Conservation (phyloP, 1,284 basidiomycete genomes). For the Leccinum variabile region DNA sequence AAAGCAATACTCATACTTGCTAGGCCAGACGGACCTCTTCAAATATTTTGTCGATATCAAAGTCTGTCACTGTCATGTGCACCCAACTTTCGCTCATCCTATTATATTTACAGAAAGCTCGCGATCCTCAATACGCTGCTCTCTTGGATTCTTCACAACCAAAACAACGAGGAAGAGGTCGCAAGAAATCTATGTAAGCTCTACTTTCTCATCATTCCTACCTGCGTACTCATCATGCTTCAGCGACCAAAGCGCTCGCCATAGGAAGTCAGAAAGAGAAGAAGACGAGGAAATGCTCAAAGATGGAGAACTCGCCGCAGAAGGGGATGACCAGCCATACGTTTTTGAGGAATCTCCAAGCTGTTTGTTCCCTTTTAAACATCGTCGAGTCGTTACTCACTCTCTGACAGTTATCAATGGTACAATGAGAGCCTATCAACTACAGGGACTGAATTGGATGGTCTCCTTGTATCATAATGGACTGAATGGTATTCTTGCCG, state of each 20-base stretch:
- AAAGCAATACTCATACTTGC: slow-evolving; percentile 91
- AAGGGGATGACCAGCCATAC: slow-evolving; percentile 82
- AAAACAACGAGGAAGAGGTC: slow-evolving; percentile 77
- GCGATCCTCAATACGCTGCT: slow-evolving; percentile 92
- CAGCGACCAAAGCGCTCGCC: slow-evolving; percentile 76
- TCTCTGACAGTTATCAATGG: slow-evolving; percentile 76
- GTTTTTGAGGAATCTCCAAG: slow-evolving; percentile 92
- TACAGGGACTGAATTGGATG: slow-evolving; percentile 99
- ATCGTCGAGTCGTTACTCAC: not conserved
- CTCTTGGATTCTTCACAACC: slow-evolving; percentile 83
- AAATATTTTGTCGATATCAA: slow-evolving; percentile 96
- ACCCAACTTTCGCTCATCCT: slow-evolving; percentile 4
- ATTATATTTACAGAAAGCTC: slow-evolving; percentile 59
- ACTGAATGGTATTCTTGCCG: slow-evolving; percentile 90
- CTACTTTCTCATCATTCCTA: not conserved
- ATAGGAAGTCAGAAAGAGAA: slow-evolving; percentile 96
- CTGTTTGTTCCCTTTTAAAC: slow-evolving; percentile 54
- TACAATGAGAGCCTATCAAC: slow-evolving; percentile 90
- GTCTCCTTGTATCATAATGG: slow-evolving; percentile 90
- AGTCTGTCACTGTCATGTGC: slow-evolving; percentile 41
- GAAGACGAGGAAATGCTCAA: slow-evolving; percentile 95
- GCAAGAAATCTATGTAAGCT: slow-evolving; percentile 75
- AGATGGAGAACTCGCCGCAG: slow-evolving; percentile 77
- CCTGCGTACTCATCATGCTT: slow-evolving; percentile 8
- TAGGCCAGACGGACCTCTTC: slow-evolving; percentile 95